Base-by-base conservation (phyloP, 106 monocot species). In the Platanthera guangdongensis region DNA sequence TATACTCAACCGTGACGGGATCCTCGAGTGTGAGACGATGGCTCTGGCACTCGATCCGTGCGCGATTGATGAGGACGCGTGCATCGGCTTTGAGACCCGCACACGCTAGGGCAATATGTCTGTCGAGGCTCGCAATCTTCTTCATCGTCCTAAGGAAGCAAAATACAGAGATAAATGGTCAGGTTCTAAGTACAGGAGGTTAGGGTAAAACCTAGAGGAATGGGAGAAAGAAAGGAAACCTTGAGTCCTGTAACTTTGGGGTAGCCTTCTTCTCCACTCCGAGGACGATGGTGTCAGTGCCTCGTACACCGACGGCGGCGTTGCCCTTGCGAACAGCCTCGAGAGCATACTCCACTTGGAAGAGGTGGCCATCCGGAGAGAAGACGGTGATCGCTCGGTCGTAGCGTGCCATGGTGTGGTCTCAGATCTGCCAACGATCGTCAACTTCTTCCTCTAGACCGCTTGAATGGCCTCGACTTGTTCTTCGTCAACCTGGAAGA, bases 191-290 rank as follows among this genome's bases (percentile, higher is more conserved):
- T 5, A 53, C 45, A 4, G 25, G 19, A 8, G 19, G 22, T 21
- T 51, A 51, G 22, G 14, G 9, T n/a, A 70, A 51, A 18, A 52
- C 12, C 9, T 50, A 39, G 51, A n/a, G 59, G 32, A 13, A 47
- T 14, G 62, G 12, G n/a, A 50, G 15, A 72, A 76, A 14, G 48
- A 32, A 52, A 3, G 19, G 1, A 71, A 68, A 94, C 89, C 89
- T 76, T 50, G 97, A 97, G 80, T 97, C 97, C 77, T 97, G 97
- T 75, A 97, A 87, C 81, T 93, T 97, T 18, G 91, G 87, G 18
- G 91, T 90, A 67, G 93, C 87, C 67, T 97, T 97, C 83, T 97
- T 97, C 91, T 97, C 97, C 47, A 94, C 93, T 65, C 93, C 97
- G 78, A 97, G 97, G 30, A 97, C 97, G 84, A 97, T 80, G 82